Evolutionary conservation across 108 stramenopile species (phyloP), one percentile per base, ranked within the genome.

Genomic region (Schizochytrium sp.): DNA sequence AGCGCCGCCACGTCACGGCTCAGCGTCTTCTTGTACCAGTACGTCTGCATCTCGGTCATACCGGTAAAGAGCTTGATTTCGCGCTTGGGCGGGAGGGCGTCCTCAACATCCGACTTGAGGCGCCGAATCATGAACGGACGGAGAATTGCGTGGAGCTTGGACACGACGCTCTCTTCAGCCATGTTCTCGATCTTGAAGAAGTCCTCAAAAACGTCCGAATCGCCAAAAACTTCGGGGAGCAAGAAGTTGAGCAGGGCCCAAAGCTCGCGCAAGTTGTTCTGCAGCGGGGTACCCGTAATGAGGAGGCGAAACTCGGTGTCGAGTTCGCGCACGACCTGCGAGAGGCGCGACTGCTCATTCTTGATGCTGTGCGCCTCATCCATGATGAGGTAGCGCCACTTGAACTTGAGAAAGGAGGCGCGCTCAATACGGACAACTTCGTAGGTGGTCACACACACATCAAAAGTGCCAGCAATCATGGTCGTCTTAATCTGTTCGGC

Each of bases 281-380:
- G 92, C 4, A 92, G 87, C 69, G 92, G 92, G 8, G 92, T 92
- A 43, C 92, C 94, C 0, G 94, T 94, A 58, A 95, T 88, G 89
- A 96, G 93, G 51, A 99, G 91, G 19, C 99, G 96, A 90, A 95
- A 95, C 63, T 95, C 94, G 12, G 97, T 96, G 16, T 53, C 57
- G 34, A 96, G 71, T 29, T 91, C 87, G 25, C 97, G 93, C 18
- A 97, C 96, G 16, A 92, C 95, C 90, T 92, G 92, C 87, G 95
- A 95, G 29, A 98, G 93, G 44, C 93, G 92, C 5, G 95, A 95
- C 72, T 97, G 97, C 90, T 97, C 97, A 92, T 99, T 99, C 93
- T 99, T 99, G 95, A 99, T 98, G 58, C 99, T 94, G 92, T 99
- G 99, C 1, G 98, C 99, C 88, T 99, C 98, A 92, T 98, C 98